phyloP scores from a whole-genome alignment of 352 stramenopile species.

The Peronospora destructor region DNA sequence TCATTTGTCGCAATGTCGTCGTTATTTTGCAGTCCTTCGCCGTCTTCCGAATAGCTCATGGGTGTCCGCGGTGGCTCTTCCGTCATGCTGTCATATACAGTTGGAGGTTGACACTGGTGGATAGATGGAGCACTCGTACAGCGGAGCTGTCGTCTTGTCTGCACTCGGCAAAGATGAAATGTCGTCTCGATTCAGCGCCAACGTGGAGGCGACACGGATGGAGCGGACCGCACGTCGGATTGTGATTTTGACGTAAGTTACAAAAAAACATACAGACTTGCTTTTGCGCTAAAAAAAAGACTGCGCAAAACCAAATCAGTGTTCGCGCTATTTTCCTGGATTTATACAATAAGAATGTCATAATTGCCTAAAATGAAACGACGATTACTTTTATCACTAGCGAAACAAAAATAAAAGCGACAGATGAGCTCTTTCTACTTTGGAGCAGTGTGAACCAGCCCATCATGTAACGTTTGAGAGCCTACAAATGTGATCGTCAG shows the following conservation, averaged over 20 bases:
- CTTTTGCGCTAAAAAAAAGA: no score
- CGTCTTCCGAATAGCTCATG: constrained; percentile 12
- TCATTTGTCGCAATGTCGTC: constrained; percentile 9
- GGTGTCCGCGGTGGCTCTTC: constrained; percentile 17
- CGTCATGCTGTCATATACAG: constrained; percentile 26
- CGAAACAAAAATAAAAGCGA: no score
- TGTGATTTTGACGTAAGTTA: background rate
- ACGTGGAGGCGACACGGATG: constrained; percentile 10
- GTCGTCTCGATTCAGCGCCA: constrained; percentile 7
- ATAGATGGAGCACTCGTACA: background rate
- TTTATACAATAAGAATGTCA: no score
- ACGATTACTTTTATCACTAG: no score
- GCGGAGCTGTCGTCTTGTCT: constrained; percentile 5
- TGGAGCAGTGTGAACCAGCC: no score
- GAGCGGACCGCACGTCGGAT: constrained; percentile 8
- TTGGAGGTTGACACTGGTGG: background rate
- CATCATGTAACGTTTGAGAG: no score
- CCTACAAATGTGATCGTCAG: no score
- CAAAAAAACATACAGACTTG: no score
- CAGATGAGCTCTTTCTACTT: no score
- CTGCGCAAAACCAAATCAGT: no score
- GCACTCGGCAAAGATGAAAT: constrained; percentile 14
- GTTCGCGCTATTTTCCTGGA: no score
- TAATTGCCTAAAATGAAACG: no score
- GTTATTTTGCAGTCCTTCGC: constrained; percentile 19